Evolutionary conservation across 345 rosid genomes (phyloP).

Genomic region (Citrus australasica): DNA sequence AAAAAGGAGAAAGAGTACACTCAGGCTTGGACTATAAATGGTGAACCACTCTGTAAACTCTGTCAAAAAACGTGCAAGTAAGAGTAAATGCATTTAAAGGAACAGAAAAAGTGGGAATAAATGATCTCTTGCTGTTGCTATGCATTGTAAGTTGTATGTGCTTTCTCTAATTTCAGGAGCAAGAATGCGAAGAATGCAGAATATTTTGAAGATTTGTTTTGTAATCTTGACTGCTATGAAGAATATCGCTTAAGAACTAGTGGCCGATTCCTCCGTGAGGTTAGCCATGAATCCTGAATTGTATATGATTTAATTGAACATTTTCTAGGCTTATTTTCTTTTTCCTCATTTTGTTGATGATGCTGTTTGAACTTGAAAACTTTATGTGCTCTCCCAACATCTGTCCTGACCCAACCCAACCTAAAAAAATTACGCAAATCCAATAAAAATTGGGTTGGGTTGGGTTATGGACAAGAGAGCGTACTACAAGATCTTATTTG

Average conservation of each 20-base stretch:
- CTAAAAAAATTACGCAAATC: too few species aligned
- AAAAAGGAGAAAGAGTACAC: conserved; percentile 72
- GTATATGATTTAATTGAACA: background rate
- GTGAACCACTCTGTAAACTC: conserved; percentile 93
- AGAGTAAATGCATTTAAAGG: background rate
- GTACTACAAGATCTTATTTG: too few species aligned
- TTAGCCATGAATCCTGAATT: conserved; percentile 18
- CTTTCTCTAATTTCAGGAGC: conserved; percentile 47
- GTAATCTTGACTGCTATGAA: conserved; percentile 78
- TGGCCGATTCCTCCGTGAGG: conserved; percentile 75
- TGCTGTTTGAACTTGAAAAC: background rate
- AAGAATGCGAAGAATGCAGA: conserved; percentile 69
- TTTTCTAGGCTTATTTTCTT: background rate
- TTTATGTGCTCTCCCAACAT: background rate
- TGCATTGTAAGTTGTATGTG: background rate
- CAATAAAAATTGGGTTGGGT: too few species aligned
- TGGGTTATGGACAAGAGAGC: too few species aligned
- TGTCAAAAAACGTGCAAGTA: conserved; percentile 86
- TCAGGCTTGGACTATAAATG: conserved; percentile 71
- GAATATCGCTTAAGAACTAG: conserved; percentile 88
- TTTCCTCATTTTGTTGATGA: background rate
- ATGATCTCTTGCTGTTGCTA: conserved; percentile 12
- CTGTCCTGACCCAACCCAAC: background rate
- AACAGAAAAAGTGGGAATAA: conserved; percentile 17
- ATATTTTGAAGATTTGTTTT: conserved; percentile 95